These are phyloP conservation scores for Aureobasidium melanogenum DNA, from an alignment of 2,329 filamentous ascomycete genomes.

Conservation along the genomic window DNA sequence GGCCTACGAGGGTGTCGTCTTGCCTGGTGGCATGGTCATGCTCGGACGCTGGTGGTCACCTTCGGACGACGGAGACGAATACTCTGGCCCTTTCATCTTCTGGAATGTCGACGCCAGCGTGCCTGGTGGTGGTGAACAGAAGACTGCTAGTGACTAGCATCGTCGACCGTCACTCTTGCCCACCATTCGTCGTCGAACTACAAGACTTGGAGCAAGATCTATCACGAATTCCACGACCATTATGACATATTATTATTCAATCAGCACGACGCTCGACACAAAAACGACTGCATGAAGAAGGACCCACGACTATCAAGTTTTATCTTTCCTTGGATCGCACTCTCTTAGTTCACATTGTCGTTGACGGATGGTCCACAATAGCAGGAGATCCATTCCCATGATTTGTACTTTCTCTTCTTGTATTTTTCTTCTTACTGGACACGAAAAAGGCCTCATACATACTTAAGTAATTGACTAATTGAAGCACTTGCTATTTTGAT, in stretches of 20 bases:
- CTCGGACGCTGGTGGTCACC: slow-evolving; percentile 40
- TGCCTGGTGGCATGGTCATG: slow-evolving; percentile 39
- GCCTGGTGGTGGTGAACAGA: not conserved
- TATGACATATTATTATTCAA: not conserved
- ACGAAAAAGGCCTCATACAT: not conserved
- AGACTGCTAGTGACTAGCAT: not conserved
- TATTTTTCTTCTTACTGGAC: not conserved
- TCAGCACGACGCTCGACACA: not conserved
- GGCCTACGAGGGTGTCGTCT: slow-evolving; percentile 41
- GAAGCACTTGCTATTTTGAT: not conserved
- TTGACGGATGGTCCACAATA: not conserved
- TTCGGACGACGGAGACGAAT: slow-evolving; percentile 19
- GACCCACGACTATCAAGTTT: not conserved
- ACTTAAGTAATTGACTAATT: not conserved
- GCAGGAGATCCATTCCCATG: not conserved
- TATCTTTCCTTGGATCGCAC: not conserved
- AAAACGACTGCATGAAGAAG: not conserved
- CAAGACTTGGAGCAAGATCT: not conserved
- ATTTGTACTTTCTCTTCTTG: not conserved
- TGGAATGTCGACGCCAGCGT: slow-evolving; percentile 30
- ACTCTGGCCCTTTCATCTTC: slow-evolving; percentile 34
- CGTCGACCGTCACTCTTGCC: not conserved
- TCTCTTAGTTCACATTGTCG: not conserved
- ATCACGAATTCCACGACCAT: not conserved
- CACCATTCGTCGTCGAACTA: too few species aligned